Evolutionary conservation across 306 rosid species (phyloP), one percentile per base, ranked within the genome.

Genomic region (Prunus dulcis): DNA sequence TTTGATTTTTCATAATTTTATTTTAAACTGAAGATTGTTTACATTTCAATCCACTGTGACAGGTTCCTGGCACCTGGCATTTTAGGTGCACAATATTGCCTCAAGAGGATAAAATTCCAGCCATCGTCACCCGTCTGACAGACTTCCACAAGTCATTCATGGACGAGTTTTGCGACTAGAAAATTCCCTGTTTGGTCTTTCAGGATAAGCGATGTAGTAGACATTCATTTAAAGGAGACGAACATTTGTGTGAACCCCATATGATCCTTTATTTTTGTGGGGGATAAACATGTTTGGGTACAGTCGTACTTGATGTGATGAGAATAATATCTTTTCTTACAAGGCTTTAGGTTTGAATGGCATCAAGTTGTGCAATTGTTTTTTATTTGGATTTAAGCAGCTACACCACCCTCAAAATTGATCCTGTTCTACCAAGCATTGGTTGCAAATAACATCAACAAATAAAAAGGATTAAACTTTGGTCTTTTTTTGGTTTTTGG

Each of bases 61-160:
- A 94, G 97, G 98, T 88, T 80, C 89, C 97, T 9, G 96, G 99
- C 51, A 96, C 97, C 57, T 96, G 98, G 99, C 99, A 96, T 81
- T 92, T 96, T 60, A 92, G 99, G 77, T 92, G 97, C 86, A 96
- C 99, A 23, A 92, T 96, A 51, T 85, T 96, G 79, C 99, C 98
- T 34, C 93, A 78, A 75, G 99, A 96, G 89, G 99, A 92, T n/a
- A 96, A 91, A 89, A 91, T 96, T 84, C 99, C 97, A 9, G 97
- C 92, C 0, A 51, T 96, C 9, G 89, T 89, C 58, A 20, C 85
- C 47, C 93, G 96, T 18, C 78, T 96, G 84, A 91, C 96, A 0
- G 96, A 91, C 83, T 96, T 96, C 83, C 99, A 96, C 71, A 20
- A 79, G 71, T 80, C 82, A 23, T 91, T 96, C 88, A 86, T 89